A percentile compares a stretch with the other conserved stretches of the same genome.
These are phyloP conservation scores for Stereocaulon alpinum DNA, from an alignment of 495 filamentous ascomycete species.

Conservation along the genomic window DNA sequence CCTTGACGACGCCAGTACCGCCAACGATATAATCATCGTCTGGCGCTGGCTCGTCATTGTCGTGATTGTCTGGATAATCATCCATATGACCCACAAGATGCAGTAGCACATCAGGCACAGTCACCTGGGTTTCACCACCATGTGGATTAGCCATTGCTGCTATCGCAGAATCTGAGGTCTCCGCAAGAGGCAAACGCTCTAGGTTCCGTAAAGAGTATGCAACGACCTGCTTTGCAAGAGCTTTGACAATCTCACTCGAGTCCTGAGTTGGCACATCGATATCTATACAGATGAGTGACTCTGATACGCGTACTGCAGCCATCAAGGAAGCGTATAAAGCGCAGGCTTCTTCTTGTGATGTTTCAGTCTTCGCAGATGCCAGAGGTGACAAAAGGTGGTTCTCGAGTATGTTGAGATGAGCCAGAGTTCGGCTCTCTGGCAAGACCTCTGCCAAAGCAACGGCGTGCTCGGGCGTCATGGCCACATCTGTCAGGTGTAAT, in stretches of 20 bases:
- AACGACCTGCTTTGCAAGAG: slow-evolving; percentile 83
- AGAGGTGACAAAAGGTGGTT: slow-evolving; percentile 62
- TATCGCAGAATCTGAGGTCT: slow-evolving; percentile 31
- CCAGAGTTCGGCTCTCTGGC: slow-evolving; percentile 70
- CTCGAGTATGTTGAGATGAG: slow-evolving; percentile 80
- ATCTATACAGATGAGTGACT: slow-evolving; percentile 77
- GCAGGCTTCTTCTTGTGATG: slow-evolving; percentile 79
- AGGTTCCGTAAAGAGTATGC: slow-evolving; percentile 90
- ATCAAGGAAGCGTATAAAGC: slow-evolving; percentile 88
- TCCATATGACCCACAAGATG: slow-evolving; percentile 52
- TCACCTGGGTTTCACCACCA: slow-evolving; percentile 35
- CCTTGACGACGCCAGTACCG: slow-evolving; percentile 90
- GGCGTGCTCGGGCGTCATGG: slow-evolving; percentile 71
- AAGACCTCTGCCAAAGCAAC: slow-evolving; percentile 85
- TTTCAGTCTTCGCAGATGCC: slow-evolving; percentile 58
- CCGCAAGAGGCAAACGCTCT: slow-evolving; percentile 40
- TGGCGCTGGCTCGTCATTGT: slow-evolving; percentile 62
- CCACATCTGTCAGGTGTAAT: slow-evolving; percentile 81
- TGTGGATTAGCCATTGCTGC: slow-evolving; percentile 36
- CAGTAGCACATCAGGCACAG: slow-evolving; percentile 53
- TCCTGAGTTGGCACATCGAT: slow-evolving; percentile 74
- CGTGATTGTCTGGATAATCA: slow-evolving; percentile 42
- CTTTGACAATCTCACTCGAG: slow-evolving; percentile 81
- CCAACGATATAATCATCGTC: slow-evolving; percentile 94
- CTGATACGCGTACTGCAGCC: slow-evolving; percentile 75